Conservation (phyloP, 2,329 filamentous ascomycete species). For the Zymoseptoria brevis region DNA sequence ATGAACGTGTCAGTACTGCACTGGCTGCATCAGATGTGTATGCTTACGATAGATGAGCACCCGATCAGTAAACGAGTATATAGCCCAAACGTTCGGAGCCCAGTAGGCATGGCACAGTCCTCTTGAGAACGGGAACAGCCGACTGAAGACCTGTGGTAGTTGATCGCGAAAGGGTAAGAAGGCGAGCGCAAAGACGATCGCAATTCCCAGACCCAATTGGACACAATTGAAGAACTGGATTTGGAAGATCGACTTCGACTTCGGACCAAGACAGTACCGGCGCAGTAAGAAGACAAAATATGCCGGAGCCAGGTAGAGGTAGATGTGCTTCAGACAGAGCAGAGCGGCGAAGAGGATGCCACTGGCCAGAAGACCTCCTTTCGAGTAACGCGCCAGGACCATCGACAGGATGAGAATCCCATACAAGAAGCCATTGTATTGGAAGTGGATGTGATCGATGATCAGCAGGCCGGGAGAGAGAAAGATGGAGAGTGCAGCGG, state of each 20-base stretch:
- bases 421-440: conserved; percentile 97
- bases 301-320: conserved; percentile 89
- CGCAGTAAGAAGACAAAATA: conserved; percentile 93
- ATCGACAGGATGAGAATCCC: conserved; percentile 82
- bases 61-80: conserved; percentile 88
- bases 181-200: conserved; percentile 64
- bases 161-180: conserved; percentile 91
- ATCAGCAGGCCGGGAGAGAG: conserved; percentile 89
- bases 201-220: conserved; percentile 70
- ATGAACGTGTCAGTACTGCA: conserved; percentile 30
- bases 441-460: conserved; percentile 97
- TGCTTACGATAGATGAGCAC: conserved; percentile 68
- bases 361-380: conserved; percentile 65
- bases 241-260: conserved; percentile 64
- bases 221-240: conserved; percentile 71
- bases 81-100: conserved; percentile 94
- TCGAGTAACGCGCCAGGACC: conserved; percentile 63
- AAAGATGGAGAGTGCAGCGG: conserved; percentile 78
- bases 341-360: conserved; percentile 77
- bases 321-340: conserved; percentile 95
- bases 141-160: conserved; percentile 70
- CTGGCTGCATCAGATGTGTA: background rate
- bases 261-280: conserved; percentile 73
- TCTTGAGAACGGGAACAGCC: conserved; percentile 87
- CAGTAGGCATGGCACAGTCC: conserved; percentile 96